Evolutionary conservation across 2,329 filamentous ascomycete genomes (phyloP).

Genomic region (Ambrosiella beaveri): DNA sequence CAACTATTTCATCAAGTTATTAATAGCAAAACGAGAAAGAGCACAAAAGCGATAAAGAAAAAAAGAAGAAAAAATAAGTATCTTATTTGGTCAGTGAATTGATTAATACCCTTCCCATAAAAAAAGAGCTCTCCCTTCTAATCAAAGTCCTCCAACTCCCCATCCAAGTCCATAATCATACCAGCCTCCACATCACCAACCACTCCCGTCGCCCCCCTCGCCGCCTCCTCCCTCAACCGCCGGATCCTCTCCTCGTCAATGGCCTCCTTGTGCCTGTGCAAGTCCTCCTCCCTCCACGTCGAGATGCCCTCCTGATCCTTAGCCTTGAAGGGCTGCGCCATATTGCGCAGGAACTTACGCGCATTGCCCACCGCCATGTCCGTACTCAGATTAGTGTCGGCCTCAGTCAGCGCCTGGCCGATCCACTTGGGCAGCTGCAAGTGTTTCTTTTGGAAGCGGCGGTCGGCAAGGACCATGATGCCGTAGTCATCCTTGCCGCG

Average conservation of each 20-base stretch:
- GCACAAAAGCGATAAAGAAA: too few species aligned
- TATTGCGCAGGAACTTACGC: constrained; percentile 73
- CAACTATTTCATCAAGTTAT: too few species aligned
- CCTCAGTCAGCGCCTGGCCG: constrained; percentile 66
- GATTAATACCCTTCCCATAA: background rate
- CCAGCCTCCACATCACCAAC: constrained; percentile 31
- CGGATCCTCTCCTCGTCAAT: constrained; percentile 50
- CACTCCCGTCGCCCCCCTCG: constrained; percentile 12
- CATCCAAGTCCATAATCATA: constrained; percentile 30
- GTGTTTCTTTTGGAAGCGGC: constrained; percentile 82
- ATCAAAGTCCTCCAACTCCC: constrained; percentile 13
- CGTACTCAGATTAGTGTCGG: constrained; percentile 77
- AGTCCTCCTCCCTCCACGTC: constrained; percentile 70
- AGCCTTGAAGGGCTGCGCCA: constrained; percentile 76
- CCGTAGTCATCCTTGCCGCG: constrained; percentile 97
- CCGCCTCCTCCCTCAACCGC: constrained; percentile 35
- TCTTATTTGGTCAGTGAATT: background rate
- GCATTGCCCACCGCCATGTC: constrained; percentile 87
- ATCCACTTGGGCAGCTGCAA: constrained; percentile 94
- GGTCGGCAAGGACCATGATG: constrained; percentile 97
- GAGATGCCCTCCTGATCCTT: constrained; percentile 83
- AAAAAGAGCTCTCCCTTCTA: background rate
- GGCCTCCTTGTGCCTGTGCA: constrained; percentile 63
- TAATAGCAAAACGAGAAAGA: too few species aligned
- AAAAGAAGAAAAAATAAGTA: too few species aligned